A percentile compares a stretch with the other conserved stretches of the same genome.
Evolutionary conservation across 768 basidiomycete species (phyloP).

Genomic region (Mycena chlorophos): DNA sequence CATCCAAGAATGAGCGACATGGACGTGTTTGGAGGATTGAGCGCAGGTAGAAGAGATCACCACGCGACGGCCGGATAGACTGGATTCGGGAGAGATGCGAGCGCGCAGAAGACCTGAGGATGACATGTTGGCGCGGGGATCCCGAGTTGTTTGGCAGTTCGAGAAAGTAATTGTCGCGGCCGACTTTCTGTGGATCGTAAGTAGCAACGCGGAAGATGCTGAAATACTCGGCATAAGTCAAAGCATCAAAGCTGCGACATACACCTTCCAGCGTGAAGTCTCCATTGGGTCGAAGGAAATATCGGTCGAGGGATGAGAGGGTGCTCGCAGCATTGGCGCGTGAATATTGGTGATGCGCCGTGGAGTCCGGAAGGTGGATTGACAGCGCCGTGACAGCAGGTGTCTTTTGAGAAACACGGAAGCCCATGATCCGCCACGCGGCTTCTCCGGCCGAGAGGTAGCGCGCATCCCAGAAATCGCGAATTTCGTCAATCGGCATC

Average conservation of each 20-base stretch:
- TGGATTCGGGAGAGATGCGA: constrained; percentile 28
- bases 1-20: background rate
- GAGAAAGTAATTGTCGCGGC: background rate
- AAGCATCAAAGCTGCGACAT: background rate
- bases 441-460: constrained; percentile 39
- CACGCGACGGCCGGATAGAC: constrained; percentile 25
- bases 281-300: constrained; percentile 21
- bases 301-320: constrained; percentile 23
- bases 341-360: constrained; percentile 26
- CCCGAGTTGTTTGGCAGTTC: constrained; percentile 2
- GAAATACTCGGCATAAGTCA: background rate
- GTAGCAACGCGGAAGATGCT: background rate
- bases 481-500: constrained; percentile 37
- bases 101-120: background rate
- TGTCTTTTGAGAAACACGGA: constrained; percentile 33
- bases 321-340: constrained; percentile 6
- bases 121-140: constrained; percentile 10
- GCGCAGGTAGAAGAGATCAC: constrained; percentile 37
- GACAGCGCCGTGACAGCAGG: constrained; percentile 36
- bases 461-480: constrained; percentile 34
- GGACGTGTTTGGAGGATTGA: constrained; percentile 24
- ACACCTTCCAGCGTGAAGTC: background rate
- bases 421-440: constrained; percentile 38
- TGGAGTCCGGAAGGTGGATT: constrained; percentile 30
- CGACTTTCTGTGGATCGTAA: background rate